phyloP scores from a whole-genome alignment of 495 filamentous ascomycete genomes.

The Talaromyces wortmannii region DNA sequence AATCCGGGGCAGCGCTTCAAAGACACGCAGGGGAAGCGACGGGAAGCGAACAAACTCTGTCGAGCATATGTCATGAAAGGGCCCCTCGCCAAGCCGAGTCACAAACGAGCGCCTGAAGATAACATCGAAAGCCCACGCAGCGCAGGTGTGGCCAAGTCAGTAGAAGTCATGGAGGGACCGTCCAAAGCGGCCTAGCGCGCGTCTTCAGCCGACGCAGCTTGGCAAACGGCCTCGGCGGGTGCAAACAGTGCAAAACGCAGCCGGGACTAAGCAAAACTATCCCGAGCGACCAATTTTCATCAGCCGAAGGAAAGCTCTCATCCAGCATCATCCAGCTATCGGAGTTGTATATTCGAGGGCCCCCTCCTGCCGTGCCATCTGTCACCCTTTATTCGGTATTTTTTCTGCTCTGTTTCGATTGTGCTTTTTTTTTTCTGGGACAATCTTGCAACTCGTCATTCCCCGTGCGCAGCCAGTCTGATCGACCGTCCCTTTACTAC shows the following conservation, averaged over 20 bases:
- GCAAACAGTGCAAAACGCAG: conserved; percentile 7
- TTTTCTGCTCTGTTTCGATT: not conserved
- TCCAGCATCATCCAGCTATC: conserved; percentile 12
- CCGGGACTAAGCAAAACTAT: conserved; percentile 1
- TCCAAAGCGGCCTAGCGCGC: not conserved
- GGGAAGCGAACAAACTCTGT: no score
- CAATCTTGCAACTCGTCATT: not conserved
- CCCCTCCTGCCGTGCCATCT: no score
- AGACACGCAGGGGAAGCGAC: no score
- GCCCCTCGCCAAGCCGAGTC: no score
- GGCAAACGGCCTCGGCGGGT: not conserved
- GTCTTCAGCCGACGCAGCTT: not conserved
- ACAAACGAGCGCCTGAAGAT: no score
- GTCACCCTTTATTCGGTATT: no score
- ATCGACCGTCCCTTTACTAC: not conserved
- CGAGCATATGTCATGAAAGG: no score
- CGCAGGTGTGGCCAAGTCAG: not conserved
- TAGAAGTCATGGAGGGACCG: not conserved
- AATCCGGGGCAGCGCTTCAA: no score
- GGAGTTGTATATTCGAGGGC: not conserved
- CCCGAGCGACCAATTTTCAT: conserved; percentile 6
- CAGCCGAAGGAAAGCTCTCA: not conserved
- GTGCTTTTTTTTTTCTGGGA: not conserved
- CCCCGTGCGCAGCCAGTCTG: not conserved
- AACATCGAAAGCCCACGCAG: not conserved